These are phyloP conservation scores for Phytophthora podocarpi DNA, from an alignment of 352 stramenopile species.

Conservation along the genomic window DNA sequence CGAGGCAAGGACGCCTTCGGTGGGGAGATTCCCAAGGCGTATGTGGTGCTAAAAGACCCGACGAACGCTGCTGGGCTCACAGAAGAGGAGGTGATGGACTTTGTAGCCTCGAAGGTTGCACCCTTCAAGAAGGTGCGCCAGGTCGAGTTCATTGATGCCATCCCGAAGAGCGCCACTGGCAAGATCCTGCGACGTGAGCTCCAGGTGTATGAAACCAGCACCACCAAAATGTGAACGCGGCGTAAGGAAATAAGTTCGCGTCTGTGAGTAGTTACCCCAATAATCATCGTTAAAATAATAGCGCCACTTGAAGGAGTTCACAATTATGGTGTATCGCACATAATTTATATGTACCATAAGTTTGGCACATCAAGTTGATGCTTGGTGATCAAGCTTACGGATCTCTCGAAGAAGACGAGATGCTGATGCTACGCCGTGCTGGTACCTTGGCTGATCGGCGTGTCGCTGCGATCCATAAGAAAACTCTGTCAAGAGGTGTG, in stretches of 20 bases:
- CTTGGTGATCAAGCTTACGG: no score
- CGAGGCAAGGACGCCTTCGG: conserved; percentile 69
- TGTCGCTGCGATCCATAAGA: background rate
- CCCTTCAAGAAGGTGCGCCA: conserved; percentile 90
- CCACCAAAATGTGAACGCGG: conserved; percentile 21
- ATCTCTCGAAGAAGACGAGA: no score
- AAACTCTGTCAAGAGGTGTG: conserved; percentile 2
- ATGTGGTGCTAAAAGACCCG: conserved; percentile 79
- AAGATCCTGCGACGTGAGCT: conserved; percentile 92
- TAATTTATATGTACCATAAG: no score
- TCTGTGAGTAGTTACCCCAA: no score
- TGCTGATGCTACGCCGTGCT: background rate
- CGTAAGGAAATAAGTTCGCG: conserved; percentile 12
- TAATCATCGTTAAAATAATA: no score
- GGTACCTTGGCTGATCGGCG: background rate
- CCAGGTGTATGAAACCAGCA: conserved; percentile 47
- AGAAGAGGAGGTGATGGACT: conserved; percentile 82
- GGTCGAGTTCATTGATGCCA: conserved; percentile 82
- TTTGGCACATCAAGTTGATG: no score
- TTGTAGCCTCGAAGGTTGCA: conserved; percentile 81
- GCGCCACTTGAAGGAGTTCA: no score
- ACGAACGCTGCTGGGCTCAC: conserved; percentile 39
- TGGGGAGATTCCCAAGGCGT: conserved; percentile 90
- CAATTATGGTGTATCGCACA: no score
- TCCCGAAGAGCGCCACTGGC: conserved; percentile 89